Base-by-base conservation (phyloP, 345 rosid species). In the Euphorbia peplus region DNA sequence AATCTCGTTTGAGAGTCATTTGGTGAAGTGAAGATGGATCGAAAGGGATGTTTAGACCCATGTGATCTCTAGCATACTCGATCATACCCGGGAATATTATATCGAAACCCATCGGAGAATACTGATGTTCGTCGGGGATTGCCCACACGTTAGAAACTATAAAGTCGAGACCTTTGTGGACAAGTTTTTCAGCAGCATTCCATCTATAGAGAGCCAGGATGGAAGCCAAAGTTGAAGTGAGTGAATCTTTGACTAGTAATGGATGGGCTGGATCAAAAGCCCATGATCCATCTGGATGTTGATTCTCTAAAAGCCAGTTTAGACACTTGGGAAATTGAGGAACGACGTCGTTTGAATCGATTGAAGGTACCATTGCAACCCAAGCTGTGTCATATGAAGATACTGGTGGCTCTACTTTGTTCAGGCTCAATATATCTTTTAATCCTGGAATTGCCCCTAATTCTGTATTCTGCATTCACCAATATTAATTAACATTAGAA, bases 221-320 rank as follows among this genome's bases (percentile, higher is more conserved):
- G 30, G 53, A 64, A 0, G 75, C 69, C 19, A 71, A 61, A 5
- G 75, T 71, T 55, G 75, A 63, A 50, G 64, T 53, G 35, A 71
- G 63, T 16, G 75, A 63, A 62, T 71, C 75, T 60, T 71, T 71
- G 18, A 71, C 12, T 0, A 71, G 69, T 28, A 64, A 56, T 1
- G 69, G 75, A 64, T 71, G 46, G 57, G 30, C 10, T 0, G 62
- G 57, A 16, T 54, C 42, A 15, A 21, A 21, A 18, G 55, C 67
- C 75, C 75, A 72, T 18, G 76, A 72, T 4, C 76, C 76, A 39
- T 72, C 76, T 10, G 70, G 60, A 24, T 56, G 70, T 28, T 72
- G 75, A 32, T 72, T 65, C 65, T 72, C 65, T 57, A 58, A 35
- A 14, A 72, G 35, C 75, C 75, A 66, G 16, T 66, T 12, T 37